These are phyloP conservation scores for Sequoia sempervirens DNA, from an alignment of 75 land plant genomes.

Conservation along the genomic window DNA sequence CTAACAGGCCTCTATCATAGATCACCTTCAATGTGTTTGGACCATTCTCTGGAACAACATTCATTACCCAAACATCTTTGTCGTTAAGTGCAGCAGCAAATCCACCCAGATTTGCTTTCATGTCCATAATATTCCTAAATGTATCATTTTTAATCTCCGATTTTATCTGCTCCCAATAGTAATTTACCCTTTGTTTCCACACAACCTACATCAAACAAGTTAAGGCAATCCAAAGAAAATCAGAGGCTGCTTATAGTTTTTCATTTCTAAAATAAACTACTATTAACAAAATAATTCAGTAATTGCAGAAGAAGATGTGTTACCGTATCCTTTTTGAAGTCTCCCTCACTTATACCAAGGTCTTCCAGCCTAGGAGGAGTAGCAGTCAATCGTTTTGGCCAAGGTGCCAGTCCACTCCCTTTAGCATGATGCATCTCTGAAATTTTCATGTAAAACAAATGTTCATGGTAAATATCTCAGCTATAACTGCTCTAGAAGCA, in stretches of 20 bases:
- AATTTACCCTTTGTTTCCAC: constrained; percentile 68
- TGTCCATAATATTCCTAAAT: constrained; percentile 85
- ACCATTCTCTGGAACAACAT: constrained; percentile 78
- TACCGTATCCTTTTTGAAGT: constrained; percentile 76
- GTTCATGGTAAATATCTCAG: neutral
- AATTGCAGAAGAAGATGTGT: neutral
- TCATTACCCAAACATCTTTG: constrained; percentile 94
- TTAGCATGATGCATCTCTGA: constrained; percentile 37
- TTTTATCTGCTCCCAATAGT: constrained; percentile 66
- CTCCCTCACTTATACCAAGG: constrained; percentile 40
- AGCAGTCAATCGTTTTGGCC: constrained; percentile 75
- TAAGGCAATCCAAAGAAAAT: neutral
- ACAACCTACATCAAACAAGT: constrained; percentile 38
- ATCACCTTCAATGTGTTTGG: constrained; percentile 70
- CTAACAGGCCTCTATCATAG: constrained; percentile 86
- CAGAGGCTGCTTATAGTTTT: neutral
- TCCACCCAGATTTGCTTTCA: constrained; percentile 84
- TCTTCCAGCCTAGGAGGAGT: constrained; percentile 85
- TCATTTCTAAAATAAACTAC: neutral
- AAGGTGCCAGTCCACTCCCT: constrained; percentile 74
- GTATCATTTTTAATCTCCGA: constrained; percentile 41
- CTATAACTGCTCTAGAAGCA: neutral
- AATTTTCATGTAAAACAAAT: neutral
- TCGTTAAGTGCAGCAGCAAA: constrained; percentile 76
- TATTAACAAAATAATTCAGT: neutral